These are phyloP conservation scores for Dendrobium catenatum DNA, from an alignment of 106 monocot genomes.

Conservation along the genomic window DNA sequence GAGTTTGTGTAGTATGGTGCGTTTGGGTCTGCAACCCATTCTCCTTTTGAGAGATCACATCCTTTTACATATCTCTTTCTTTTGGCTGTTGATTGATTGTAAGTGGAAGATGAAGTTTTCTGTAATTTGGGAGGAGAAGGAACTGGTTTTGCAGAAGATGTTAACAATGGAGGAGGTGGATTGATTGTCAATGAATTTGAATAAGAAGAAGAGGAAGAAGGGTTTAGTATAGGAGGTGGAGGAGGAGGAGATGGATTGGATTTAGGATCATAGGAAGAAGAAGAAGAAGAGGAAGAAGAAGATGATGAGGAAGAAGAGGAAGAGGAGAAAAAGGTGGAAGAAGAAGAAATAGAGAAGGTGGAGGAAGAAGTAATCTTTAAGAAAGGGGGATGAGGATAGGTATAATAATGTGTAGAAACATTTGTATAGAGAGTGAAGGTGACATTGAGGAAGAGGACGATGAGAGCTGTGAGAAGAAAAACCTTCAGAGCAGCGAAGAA, in stretches of 20 bases:
- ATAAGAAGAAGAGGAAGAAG: not conserved
- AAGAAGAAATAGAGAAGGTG: not conserved
- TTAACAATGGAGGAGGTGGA: not conserved
- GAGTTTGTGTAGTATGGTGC: conserved; percentile 15
- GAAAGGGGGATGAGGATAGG: not conserved
- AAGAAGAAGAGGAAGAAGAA: not conserved
- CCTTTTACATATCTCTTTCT: not conserved
- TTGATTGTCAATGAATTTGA: not conserved
- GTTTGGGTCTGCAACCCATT: conserved; percentile 8
- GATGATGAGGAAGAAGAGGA: not conserved
- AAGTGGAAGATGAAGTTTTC: not conserved
- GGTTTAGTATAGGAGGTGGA: not conserved
- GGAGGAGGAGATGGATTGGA: not conserved
- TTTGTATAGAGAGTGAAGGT: not conserved
- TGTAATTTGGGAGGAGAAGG: not conserved
- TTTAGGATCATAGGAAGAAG: not conserved
- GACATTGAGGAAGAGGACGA: not conserved
- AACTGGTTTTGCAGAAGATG: not conserved
- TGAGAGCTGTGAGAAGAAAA: not conserved
- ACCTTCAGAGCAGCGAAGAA: not conserved
- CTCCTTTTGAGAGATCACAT: conserved; percentile 6
- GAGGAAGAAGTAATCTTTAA: not conserved
- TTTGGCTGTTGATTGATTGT: not conserved
- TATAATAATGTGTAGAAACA: not conserved
- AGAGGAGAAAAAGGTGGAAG: not conserved